Evolutionary conservation across 2,329 filamentous ascomycete species (phyloP).

Genomic region (Cladorrhinum sp.): DNA sequence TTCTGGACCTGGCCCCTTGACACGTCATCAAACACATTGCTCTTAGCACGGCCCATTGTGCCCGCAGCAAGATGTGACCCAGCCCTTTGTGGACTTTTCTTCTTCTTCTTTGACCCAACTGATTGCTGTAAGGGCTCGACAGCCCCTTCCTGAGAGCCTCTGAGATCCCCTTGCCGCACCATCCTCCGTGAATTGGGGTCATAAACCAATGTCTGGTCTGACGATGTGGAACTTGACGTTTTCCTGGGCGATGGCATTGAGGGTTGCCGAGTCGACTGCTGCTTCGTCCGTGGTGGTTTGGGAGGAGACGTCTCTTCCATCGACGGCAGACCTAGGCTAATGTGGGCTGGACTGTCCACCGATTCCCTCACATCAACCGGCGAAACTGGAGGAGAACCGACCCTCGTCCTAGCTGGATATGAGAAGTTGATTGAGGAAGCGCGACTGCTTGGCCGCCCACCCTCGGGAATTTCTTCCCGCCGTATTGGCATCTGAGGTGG

Average conservation of each 20-base stretch:
- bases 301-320: slow-evolving; percentile 11
- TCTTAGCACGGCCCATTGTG: slow-evolving; percentile 50
- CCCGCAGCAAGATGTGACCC: slow-evolving; percentile 50
- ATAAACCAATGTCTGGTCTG: slow-evolving; percentile 53
- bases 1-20: not conserved
- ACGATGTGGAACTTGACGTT: slow-evolving; percentile 27
- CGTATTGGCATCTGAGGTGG: slow-evolving; percentile 19
- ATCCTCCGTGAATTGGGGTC: slow-evolving; percentile 65
- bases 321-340: slow-evolving; percentile 9
- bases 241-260: slow-evolving; percentile 22
- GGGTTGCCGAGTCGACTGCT: slow-evolving; percentile 7
- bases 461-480: slow-evolving; percentile 20
- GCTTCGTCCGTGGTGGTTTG: slow-evolving; percentile 21
- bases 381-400: slow-evolving; percentile 40
- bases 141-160: slow-evolving; percentile 42
- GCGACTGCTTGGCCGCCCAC: slow-evolving; percentile 46
- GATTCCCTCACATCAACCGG: slow-evolving; percentile 23
- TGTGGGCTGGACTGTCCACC: slow-evolving; percentile 5
- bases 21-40: slow-evolving; percentile 27
- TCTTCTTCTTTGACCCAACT: slow-evolving; percentile 38
- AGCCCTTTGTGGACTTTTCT: slow-evolving; percentile 36
- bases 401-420: slow-evolving; percentile 47
- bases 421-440: slow-evolving; percentile 56
- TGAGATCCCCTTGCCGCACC: slow-evolving; percentile 47
- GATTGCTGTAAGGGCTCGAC: slow-evolving; percentile 40